Evolutionary conservation across 192 early-diverging fungal species (phyloP).

Genomic region (Dispira simplex): DNA sequence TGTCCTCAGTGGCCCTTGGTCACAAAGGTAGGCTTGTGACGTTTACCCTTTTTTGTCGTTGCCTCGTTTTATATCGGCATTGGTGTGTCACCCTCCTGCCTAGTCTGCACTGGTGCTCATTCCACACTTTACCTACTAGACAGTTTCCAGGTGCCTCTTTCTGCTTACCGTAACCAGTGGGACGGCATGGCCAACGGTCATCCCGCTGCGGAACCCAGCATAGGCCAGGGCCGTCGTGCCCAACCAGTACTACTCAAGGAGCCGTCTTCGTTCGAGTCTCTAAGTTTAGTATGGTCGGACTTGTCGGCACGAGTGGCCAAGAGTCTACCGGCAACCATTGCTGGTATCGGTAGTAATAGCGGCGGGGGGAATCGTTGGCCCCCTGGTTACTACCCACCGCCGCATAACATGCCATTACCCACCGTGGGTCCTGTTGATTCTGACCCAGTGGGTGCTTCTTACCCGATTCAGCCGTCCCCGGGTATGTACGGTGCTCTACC

Average conservation of each 20-base stretch:
- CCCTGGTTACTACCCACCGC: conserved; percentile 17
- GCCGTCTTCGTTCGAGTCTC: conserved; percentile 39
- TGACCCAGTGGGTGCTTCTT: conserved; percentile 10
- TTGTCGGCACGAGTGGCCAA: conserved; percentile 46
- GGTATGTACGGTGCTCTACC: conserved; percentile 3
- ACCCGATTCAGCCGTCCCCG: neutral
- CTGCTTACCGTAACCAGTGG: neutral
- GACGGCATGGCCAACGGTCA: neutral
- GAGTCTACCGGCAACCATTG: conserved; percentile 29
- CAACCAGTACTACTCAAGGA: conserved; percentile 21
- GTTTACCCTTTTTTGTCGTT: neutral
- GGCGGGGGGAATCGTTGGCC: conserved; percentile 13
- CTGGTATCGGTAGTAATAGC: conserved; percentile 3
- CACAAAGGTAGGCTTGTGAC: neutral
- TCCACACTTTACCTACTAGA: neutral
- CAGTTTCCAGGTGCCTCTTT: neutral
- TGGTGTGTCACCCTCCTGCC: neutral
- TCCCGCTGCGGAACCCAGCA: neutral
- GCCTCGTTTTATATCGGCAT: neutral
- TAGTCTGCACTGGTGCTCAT: neutral
- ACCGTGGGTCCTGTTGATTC: conserved; percentile 14
- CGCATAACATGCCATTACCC: conserved; percentile 8
- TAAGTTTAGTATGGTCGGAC: conserved; percentile 42
- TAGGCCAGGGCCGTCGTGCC: neutral
- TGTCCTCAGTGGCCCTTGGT: neutral